Evolutionary conservation across 352 stramenopile species (phyloP).

Genomic region (Thraustochytrium sp.): DNA sequence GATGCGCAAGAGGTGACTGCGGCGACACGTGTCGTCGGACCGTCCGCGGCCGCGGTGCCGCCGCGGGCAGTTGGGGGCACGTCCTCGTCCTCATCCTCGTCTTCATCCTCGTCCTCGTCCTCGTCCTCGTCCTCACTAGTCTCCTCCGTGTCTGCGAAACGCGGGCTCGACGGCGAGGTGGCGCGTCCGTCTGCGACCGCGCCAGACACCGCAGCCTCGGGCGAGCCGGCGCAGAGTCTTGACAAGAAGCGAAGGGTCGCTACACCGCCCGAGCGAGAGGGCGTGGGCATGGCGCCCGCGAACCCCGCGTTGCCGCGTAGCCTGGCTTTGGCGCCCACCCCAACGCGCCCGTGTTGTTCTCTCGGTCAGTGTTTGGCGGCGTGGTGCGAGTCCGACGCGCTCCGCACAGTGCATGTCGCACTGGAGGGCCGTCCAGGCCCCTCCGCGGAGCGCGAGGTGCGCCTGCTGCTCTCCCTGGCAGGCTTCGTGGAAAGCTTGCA

Average conservation of each 20-base stretch:
- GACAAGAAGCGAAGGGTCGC: background rate
- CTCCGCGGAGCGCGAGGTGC: background rate
- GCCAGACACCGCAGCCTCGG: too few species aligned
- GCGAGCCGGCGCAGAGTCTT: too few species aligned
- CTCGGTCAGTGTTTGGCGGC: background rate
- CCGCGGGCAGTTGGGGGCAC: too few species aligned
- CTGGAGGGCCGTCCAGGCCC: background rate
- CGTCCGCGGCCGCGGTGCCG: too few species aligned
- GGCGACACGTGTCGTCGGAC: too few species aligned
- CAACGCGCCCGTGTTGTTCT: background rate
- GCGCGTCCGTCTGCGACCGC: background rate
- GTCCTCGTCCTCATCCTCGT: too few species aligned
- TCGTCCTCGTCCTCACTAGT: too few species aligned
- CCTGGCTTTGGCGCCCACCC: background rate
- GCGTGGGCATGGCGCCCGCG: background rate
- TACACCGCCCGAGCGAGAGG: too few species aligned
- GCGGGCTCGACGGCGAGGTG: too few species aligned
- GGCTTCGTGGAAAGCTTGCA: background rate
- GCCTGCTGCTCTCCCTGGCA: background rate
- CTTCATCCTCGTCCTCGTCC: too few species aligned
- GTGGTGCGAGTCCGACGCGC: background rate
- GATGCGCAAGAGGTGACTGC: too few species aligned
- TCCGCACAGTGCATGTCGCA: background rate
- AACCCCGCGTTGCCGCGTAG: background rate
- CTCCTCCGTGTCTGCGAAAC: too few species aligned